Conservation (phyloP, 2,329 filamentous ascomycete genomes). For the Penicillium carneum region DNA sequence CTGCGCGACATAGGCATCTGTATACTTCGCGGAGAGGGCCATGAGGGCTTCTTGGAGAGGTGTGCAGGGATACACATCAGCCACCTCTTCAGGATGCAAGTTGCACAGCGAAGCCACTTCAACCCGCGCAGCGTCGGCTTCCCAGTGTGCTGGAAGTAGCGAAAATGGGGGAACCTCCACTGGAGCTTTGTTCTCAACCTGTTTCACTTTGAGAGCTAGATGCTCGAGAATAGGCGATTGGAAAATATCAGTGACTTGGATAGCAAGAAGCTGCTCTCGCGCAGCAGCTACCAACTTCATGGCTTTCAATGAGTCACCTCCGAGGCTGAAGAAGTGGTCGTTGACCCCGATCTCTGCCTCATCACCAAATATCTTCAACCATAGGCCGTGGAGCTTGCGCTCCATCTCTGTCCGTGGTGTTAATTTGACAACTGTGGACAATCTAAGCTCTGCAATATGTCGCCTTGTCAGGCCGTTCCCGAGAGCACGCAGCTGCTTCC, state of each 20-base stretch:
- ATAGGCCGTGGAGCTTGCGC: slow-evolving; percentile 41
- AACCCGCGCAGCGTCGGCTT: not conserved
- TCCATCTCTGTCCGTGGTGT: slow-evolving; percentile 39
- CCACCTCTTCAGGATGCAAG: slow-evolving; percentile 21
- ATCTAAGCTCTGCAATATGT: slow-evolving; percentile 25
- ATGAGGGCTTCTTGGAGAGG: slow-evolving; percentile 47
- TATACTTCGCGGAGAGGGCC: slow-evolving; percentile 47
- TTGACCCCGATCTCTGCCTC: slow-evolving; percentile 26
- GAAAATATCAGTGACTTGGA: slow-evolving; percentile 40
- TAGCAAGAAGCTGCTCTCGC: slow-evolving; percentile 23
- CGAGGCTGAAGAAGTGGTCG: slow-evolving; percentile 37
- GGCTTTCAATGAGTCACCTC: slow-evolving; percentile 40
- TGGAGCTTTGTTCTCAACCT: not conserved
- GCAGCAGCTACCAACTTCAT: slow-evolving; percentile 41
- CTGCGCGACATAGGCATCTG: slow-evolving; percentile 51
- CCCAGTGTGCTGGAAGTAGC: slow-evolving; percentile 9
- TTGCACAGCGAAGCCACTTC: slow-evolving; percentile 10
- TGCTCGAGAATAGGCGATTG: slow-evolving; percentile 46
- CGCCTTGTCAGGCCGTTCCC: slow-evolving; percentile 21
- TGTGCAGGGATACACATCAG: slow-evolving; percentile 42
- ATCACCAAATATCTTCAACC: slow-evolving; percentile 40
- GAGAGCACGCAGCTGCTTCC: slow-evolving; percentile 43
- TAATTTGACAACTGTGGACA: slow-evolving; percentile 15
- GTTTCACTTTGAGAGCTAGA: slow-evolving; percentile 38
- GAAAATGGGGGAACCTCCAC: slow-evolving; percentile 3